Evolutionary conservation across 2,329 filamentous ascomycete genomes (phyloP), one percentile per base, ranked within the genome.

Genomic region (Alternaria panax): DNA sequence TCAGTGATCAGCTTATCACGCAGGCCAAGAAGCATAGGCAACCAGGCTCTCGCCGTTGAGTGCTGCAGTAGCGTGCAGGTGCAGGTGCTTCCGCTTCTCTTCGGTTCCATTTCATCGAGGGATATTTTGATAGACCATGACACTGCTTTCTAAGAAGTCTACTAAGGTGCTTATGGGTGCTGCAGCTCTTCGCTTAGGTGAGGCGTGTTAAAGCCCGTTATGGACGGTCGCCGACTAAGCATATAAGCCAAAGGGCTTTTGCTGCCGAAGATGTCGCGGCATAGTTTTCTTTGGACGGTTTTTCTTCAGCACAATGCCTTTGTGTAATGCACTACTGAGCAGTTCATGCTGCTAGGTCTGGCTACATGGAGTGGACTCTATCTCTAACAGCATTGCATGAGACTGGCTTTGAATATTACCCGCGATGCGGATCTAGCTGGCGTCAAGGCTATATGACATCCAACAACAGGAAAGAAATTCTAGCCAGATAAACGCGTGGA

Each of bases 41-140:
- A 12, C 30, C 36, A 48, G 20, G 28, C 30, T 36, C 16, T 22
- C 41, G 36, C 51, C 22, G 28, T 36, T 25, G 25, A 48, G 25
- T 18, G 41, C 28, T 16, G 43, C 56, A 42, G 51, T 46, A 32
- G 51, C 30, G 47, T 34, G 27, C 34, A 59, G 41, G 40, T 20
- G 16, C 25, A 22, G 27, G 27, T 34, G 28, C 43, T 34, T 28
- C 45, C 43, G 56, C 45, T 30, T 54, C 43, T 54, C 28, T n/a
- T 42, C 22, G 36, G 32, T 52, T 34, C 30, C 24, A 22, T 47
- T 41, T 34, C 11, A 54, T 50, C 12, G 27, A 48, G 36, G 34
- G 32, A 54, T 54, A 18, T 30, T 20, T 22, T 6, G 52, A 36
- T 48, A 25, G 40, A 40, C 25, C 30, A 58, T 36, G 51, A 38